These are phyloP conservation scores for Lyophyllum atratum DNA, from an alignment of 768 basidiomycete genomes.

Conservation along the genomic window DNA sequence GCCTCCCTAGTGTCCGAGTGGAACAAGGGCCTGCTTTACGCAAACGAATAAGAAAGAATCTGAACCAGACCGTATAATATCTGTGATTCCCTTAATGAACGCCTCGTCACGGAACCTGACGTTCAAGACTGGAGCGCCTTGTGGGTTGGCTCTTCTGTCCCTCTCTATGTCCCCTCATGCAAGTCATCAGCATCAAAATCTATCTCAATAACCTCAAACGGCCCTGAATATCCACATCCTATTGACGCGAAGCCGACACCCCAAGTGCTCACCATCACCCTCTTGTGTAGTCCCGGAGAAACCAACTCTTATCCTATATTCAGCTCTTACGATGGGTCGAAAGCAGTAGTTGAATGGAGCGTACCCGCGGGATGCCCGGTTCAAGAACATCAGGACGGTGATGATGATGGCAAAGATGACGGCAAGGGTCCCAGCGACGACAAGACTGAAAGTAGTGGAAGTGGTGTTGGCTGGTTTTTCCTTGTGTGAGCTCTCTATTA, in stretches of 20 bases:
- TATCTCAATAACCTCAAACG: constrained; percentile 58
- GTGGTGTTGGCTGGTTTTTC: constrained; percentile 89
- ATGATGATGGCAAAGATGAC: constrained; percentile 19
- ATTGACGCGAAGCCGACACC: constrained; percentile 40
- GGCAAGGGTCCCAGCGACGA: constrained; percentile 21
- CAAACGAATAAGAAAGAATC: constrained; percentile 61
- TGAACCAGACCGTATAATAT: constrained; percentile 58
- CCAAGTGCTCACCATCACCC: constrained; percentile 62
- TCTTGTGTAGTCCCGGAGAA: constrained; percentile 53
- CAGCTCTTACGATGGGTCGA: constrained; percentile 59
- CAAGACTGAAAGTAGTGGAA: constrained; percentile 51
- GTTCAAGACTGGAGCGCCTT: constrained; percentile 33
- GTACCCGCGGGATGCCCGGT: constrained; percentile 59
- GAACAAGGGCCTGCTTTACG: constrained; percentile 75
- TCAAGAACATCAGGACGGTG: constrained; percentile 33
- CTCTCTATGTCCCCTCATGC: constrained; percentile 6
- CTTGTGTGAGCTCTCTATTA: constrained; percentile 67
- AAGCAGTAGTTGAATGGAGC: constrained; percentile 62
- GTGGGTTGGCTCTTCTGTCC: constrained; percentile 29
- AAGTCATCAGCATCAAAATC: constrained; percentile 49
- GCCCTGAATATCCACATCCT: constrained; percentile 59
- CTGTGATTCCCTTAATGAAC: constrained; percentile 76
- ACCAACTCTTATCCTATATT: constrained; percentile 49
- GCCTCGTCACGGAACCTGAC: constrained; percentile 32
- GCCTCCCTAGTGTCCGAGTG: constrained; percentile 58